These are phyloP conservation scores for Gleditsia sinensis DNA, from an alignment of 306 rosid species.

Conservation along the genomic window DNA sequence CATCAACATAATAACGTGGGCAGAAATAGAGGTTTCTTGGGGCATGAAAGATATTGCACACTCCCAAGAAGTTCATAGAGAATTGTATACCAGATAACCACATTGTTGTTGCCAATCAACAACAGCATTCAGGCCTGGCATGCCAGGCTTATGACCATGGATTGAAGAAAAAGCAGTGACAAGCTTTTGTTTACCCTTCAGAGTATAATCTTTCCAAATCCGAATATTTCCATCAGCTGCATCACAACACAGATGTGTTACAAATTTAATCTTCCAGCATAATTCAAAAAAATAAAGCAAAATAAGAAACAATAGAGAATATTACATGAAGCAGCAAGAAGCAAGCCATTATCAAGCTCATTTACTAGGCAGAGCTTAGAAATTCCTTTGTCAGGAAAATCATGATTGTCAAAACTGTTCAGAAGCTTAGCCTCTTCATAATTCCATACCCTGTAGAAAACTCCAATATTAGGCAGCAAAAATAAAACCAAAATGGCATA, in stretches of 20 bases:
- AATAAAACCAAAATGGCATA: constrained; percentile 9
- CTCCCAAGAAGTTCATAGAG: constrained; percentile 22
- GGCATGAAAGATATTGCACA: constrained; percentile 5
- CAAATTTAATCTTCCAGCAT: constrained; percentile 15
- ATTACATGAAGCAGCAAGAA: constrained; percentile 97
- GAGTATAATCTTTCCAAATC: constrained; percentile 88
- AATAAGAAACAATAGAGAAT: constrained; percentile 23
- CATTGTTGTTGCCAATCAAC: constrained; percentile 99
- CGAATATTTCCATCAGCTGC: constrained; percentile 92
- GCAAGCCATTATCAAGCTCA: constrained; percentile 98
- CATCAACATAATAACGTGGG: background rate
- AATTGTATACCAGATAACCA: constrained; percentile 85
- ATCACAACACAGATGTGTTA: constrained; percentile 24
- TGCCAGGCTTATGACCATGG: constrained; percentile 92
- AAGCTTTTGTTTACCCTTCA: constrained; percentile 82
- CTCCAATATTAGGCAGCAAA: constrained; percentile 26
- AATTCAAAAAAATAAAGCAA: background rate
- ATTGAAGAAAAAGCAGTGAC: constrained; percentile 96
- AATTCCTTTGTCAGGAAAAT: constrained; percentile 90
- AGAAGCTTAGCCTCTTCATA: constrained; percentile 78
- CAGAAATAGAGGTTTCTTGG: constrained; percentile 3
- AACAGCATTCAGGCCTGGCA: constrained; percentile 79
- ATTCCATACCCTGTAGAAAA: constrained; percentile 77
- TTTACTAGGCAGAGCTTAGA: constrained; percentile 91
- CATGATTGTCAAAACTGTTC: constrained; percentile 90